Evolutionary conservation across 148 eudicot genomes (phyloP).

Genomic region (Fallopia convolvulus): DNA sequence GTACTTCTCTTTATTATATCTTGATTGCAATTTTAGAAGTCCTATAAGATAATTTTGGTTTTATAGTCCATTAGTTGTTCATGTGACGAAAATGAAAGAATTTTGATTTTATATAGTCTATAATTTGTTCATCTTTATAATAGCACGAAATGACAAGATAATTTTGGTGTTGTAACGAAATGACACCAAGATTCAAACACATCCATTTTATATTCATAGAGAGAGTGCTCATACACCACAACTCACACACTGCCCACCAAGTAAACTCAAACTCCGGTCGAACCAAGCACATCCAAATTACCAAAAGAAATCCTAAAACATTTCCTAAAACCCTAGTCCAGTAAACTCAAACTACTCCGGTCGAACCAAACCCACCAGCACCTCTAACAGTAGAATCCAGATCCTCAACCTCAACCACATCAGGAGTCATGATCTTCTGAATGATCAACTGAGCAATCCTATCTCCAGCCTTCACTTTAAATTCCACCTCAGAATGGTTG

Average conservation of each 20-base stretch:
- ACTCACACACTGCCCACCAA: neutral
- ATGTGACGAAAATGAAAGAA: no score
- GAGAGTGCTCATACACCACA: neutral
- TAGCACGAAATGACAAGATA: no score
- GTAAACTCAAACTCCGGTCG: no score
- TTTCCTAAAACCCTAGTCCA: neutral
- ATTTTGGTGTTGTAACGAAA: neutral
- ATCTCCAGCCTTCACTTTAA: constrained; percentile 42
- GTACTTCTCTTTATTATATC: no score
- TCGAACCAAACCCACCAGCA: constrained; percentile 76
- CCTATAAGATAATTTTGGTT: no score
- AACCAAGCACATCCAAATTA: no score
- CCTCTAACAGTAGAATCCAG: constrained; percentile 67
- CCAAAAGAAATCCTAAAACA: neutral
- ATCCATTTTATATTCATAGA: neutral
- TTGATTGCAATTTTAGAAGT: no score
- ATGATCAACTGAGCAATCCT: constrained; percentile 80
- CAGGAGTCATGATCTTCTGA: constrained; percentile 71
- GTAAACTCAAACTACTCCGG: constrained; percentile 37
- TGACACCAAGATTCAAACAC: no score
- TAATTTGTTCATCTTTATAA: no score
- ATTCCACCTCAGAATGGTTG: constrained; percentile 18
- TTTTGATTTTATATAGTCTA: no score
- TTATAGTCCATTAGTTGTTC: no score
- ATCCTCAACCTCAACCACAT: constrained; percentile 72